phyloP scores from a whole-genome alignment of 2,329 filamentous ascomycete species.

The Ophiostoma australiae region DNA sequence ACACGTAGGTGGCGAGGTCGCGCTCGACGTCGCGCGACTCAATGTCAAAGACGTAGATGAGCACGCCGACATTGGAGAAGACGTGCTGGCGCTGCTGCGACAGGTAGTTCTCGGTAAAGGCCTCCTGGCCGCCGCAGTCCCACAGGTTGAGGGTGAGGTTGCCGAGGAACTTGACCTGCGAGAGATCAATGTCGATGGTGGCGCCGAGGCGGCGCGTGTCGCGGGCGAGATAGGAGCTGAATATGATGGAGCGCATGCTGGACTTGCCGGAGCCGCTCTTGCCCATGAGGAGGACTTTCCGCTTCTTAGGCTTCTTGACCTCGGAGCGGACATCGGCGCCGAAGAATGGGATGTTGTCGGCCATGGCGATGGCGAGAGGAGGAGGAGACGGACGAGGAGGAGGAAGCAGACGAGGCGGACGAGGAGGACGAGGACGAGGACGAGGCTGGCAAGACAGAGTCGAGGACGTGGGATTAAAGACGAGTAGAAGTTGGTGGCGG shows the following conservation, averaged over 20 bases:
- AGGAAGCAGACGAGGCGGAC: not conserved
- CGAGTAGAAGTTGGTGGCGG: not conserved
- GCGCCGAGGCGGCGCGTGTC: conserved; percentile 91
- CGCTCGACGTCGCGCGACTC: conserved; percentile 91
- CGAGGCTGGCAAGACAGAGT: not conserved
- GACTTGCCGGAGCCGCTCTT: conserved; percentile 97
- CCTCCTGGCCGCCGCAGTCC: conserved; percentile 98
- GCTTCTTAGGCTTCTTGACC: conserved; percentile 70
- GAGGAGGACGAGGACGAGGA: not conserved
- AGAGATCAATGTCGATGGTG: conserved; percentile 97
- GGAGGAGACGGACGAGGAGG: not conserved
- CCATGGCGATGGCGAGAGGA: not conserved
- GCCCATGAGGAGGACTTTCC: conserved; percentile 84
- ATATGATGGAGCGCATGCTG: conserved; percentile 97
- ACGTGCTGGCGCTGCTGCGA: conserved; percentile 93
- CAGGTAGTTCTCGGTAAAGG: conserved; percentile 98
- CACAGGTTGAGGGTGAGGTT: conserved; percentile 96
- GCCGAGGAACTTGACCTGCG: conserved; percentile 97
- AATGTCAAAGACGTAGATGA: conserved; percentile 99
- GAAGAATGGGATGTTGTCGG: conserved; percentile 21
- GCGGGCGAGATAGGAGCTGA: conserved; percentile 96
- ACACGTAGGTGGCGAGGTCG: conserved; percentile 86
- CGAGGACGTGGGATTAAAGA: not conserved
- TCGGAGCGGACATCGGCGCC: conserved; percentile 34
- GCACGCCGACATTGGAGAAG: conserved; percentile 90